These are phyloP conservation scores for Candida chauliodis DNA, from an alignment of 805 yeast species.

Conservation along the genomic window DNA sequence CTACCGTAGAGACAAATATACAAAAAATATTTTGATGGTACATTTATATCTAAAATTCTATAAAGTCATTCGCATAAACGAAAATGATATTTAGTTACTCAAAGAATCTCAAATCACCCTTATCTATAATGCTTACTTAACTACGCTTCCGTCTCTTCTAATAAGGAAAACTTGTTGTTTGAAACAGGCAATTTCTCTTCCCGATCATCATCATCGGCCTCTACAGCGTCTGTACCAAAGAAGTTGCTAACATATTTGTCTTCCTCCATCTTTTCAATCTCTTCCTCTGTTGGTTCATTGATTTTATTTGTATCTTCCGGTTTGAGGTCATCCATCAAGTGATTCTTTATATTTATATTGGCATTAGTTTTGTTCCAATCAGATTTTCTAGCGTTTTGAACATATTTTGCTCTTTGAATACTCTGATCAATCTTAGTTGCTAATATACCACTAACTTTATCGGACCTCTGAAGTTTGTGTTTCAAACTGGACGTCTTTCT, in stretches of 20 bases:
- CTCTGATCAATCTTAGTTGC: constrained; percentile 63
- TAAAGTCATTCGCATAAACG: too few species aligned
- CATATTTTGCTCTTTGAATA: constrained; percentile 58
- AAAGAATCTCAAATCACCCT: too few species aligned
- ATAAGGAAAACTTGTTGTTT: constrained; percentile 31
- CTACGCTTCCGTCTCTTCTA: constrained; percentile 37
- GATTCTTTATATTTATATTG: constrained; percentile 10
- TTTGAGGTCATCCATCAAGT: constrained; percentile 7
- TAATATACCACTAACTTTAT: constrained; percentile 51
- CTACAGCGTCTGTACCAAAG: constrained; percentile 14
- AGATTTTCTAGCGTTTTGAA: constrained; percentile 60
- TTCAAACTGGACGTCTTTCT: constrained; percentile 29
- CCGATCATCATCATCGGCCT: not conserved
- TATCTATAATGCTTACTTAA: too few species aligned
- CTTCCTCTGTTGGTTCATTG: constrained; percentile 16
- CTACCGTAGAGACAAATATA: too few species aligned
- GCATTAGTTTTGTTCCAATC: constrained; percentile 71
- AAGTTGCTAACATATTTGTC: constrained; percentile 34
- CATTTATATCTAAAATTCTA: too few species aligned
- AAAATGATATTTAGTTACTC: too few species aligned
- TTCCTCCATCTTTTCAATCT: constrained; percentile 32
- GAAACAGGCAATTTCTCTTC: constrained; percentile 4
- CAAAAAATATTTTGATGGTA: too few species aligned
- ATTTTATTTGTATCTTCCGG: constrained; percentile 7
- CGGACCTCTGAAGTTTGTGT: constrained; percentile 45